phyloP scores from a whole-genome alignment of 768 basidiomycete genomes.

The Mycena filopes region DNA sequence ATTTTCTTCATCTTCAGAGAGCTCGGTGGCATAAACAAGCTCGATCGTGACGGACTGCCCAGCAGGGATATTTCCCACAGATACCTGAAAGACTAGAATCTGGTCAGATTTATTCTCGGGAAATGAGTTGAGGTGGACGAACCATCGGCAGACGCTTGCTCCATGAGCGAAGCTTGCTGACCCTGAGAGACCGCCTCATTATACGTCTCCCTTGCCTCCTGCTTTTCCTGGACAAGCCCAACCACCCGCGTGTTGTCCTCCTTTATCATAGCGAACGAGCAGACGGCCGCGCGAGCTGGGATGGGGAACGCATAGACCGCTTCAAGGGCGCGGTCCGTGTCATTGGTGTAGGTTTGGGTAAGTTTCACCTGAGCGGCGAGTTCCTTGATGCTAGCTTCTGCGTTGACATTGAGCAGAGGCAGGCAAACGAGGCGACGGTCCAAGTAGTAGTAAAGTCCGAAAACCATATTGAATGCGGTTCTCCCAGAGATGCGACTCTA shows the following conservation, averaged over 20 bases:
- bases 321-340: slow-evolving; percentile 25
- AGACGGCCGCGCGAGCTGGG: slow-evolving; percentile 29
- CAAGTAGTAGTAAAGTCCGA: slow-evolving; percentile 21
- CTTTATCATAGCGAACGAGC: slow-evolving; percentile 30
- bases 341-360: slow-evolving; percentile 31
- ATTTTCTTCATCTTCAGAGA: slow-evolving; percentile 28
- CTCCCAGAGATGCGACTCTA: background rate
- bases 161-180: slow-evolving; percentile 29
- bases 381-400: slow-evolving; percentile 31
- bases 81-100: slow-evolving; percentile 29
- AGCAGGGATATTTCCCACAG: slow-evolving; percentile 28
- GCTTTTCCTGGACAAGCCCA: slow-evolving; percentile 30
- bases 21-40: slow-evolving; percentile 29
- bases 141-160: slow-evolving; percentile 32
- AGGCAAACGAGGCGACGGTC: slow-evolving; percentile 13
- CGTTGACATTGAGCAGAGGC: slow-evolving; percentile 26
- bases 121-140: background rate
- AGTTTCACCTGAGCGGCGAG: slow-evolving; percentile 34
- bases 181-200: slow-evolving; percentile 25
- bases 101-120: background rate
- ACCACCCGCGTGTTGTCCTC: slow-evolving; percentile 29
- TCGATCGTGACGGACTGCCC: slow-evolving; percentile 28
- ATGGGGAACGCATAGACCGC: slow-evolving; percentile 32
- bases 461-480: slow-evolving; percentile 14
- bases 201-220: slow-evolving; percentile 30